phyloP scores from a whole-genome alignment of 305 asterid genomes.

The Fraxinus sp. region DNA sequence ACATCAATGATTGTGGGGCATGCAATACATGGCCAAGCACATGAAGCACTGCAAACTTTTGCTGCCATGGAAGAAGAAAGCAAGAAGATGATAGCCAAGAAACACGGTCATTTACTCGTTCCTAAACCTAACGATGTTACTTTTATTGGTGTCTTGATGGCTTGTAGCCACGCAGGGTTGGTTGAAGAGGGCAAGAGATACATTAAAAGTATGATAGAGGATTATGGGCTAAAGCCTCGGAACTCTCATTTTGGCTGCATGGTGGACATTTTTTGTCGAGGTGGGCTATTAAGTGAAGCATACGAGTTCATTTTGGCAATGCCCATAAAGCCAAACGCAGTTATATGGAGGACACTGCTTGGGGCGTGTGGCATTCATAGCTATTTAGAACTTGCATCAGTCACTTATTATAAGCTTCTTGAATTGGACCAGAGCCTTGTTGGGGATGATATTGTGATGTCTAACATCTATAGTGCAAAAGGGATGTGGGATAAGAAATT shows the following conservation, averaged over 20 bases:
- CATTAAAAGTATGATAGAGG: background rate
- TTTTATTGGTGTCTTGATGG: conserved; percentile 1
- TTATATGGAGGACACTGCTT: conserved; percentile 27
- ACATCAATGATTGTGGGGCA: conserved; percentile 12
- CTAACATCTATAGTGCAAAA: conserved; percentile 31
- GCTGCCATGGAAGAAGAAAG: conserved; percentile 12
- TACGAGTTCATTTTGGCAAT: conserved; percentile 26
- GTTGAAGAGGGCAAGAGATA: conserved; percentile 13
- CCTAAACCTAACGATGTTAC: conserved; percentile 6
- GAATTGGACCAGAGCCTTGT: conserved; percentile 12
- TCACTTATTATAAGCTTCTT: conserved; percentile 11
- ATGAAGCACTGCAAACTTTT: conserved; percentile 7
- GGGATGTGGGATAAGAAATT: conserved; percentile 37
- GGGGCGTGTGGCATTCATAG: conserved; percentile 27
- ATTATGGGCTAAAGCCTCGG: conserved; percentile 2
- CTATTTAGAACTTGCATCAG: conserved; percentile 27
- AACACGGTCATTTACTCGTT: background rate
- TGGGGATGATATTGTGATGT: conserved; percentile 33
- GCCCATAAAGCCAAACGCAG: conserved; percentile 24
- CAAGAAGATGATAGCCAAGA: background rate
- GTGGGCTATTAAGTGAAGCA: conserved; percentile 17
- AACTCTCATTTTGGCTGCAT: conserved; percentile 8
- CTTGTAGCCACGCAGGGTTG: conserved; percentile 12
- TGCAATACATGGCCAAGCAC: conserved; percentile 13
- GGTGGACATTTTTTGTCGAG: conserved; percentile 3